phyloP scores from a whole-genome alignment of 2,329 filamentous ascomycete genomes.

The Colletotrichum sp. region DNA sequence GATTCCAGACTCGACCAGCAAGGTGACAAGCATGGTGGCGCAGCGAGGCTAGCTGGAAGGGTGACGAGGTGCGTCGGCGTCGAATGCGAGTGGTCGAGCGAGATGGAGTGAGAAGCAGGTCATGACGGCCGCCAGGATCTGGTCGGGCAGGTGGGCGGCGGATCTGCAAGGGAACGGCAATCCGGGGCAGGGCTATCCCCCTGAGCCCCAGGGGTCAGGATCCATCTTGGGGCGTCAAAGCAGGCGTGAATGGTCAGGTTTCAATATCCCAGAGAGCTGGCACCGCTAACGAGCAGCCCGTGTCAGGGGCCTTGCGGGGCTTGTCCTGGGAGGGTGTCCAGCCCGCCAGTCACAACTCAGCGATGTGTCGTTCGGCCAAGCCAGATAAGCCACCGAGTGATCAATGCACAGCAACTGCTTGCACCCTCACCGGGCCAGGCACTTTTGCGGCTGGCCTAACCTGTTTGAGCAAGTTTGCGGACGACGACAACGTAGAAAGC shows the following conservation, averaged over 20 bases:
- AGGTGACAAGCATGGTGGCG: background rate
- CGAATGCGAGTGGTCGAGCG: background rate
- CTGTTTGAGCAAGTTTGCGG: conserved; percentile 2
- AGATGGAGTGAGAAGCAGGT: conserved; percentile 18
- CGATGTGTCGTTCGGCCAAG: conserved; percentile 11
- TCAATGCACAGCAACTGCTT: background rate
- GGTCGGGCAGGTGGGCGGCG: background rate
- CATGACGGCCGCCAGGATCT: background rate
- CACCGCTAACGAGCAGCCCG: background rate
- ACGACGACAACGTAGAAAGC: conserved; percentile 7
- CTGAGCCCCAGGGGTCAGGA: background rate
- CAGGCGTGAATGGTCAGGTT: conserved; percentile 7
- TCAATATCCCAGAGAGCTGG: conserved; percentile 4
- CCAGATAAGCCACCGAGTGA: conserved; percentile 6
- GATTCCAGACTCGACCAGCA: background rate
- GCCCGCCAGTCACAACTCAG: conserved; percentile 6
- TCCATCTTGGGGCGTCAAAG: background rate
- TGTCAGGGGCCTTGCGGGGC: background rate
- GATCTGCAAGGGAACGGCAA: conserved; percentile 15
- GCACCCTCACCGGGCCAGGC: background rate
- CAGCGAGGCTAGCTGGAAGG: background rate
- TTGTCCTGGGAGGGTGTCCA: background rate
- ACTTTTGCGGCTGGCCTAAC: conserved; percentile 11
- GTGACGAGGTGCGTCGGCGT: background rate
- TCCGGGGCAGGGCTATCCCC: conserved; percentile 4